phyloP scores from a whole-genome alignment of 1,139 yeast species.

The Yarrowia galli region DNA sequence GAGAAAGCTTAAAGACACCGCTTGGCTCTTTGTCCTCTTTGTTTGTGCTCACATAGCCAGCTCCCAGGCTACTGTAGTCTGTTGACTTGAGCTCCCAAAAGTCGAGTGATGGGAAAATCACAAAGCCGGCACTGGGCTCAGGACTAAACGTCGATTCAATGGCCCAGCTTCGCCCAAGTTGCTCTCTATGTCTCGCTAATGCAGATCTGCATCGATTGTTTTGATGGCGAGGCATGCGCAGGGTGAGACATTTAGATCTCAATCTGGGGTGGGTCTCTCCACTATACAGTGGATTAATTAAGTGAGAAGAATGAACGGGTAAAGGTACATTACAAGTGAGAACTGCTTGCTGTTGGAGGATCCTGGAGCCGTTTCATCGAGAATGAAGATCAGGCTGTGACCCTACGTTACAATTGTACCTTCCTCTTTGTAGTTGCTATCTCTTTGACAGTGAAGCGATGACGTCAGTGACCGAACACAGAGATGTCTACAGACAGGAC shows the following conservation, averaged over 20 bases:
- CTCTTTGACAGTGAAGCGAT: not conserved
- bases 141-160: not conserved
- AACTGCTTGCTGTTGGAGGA: too few relatives aligned
- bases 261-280: not conserved
- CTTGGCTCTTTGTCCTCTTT: conserved; percentile 8
- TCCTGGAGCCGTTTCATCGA: too few relatives aligned
- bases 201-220: not conserved
- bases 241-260: conserved; percentile 24
- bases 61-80: not conserved
- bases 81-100: not conserved
- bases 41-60: not conserved
- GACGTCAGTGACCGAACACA: too few relatives aligned
- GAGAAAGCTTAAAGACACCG: not conserved
- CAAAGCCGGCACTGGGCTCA: not conserved
- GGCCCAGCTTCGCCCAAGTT: not conserved
- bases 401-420: not conserved
- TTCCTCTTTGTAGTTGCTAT: not conserved
- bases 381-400: too few relatives aligned
- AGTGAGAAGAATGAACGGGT: too few relatives aligned
- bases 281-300: too few relatives aligned
- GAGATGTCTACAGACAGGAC: too few relatives aligned
- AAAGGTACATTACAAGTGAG: too few relatives aligned
- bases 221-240: not conserved
- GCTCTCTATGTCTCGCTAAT: not conserved
- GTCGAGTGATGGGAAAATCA: not conserved